Evolutionary conservation across 2,329 filamentous ascomycete genomes (phyloP), one percentile per base, ranked within the genome.

Genomic region (Cyphellophora europaea): DNA sequence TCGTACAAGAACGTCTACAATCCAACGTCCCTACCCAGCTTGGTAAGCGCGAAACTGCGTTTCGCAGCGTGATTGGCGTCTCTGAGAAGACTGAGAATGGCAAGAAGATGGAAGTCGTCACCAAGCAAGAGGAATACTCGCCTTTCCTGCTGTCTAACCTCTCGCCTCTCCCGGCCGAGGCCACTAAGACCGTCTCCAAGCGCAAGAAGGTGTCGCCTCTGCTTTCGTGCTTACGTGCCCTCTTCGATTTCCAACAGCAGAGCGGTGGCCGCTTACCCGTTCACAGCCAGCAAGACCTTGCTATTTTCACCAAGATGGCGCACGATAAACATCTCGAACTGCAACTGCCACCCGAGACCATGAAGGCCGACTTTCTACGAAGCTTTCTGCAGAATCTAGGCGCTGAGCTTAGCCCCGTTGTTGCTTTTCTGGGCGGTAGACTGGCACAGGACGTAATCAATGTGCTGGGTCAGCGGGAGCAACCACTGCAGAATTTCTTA

Each of bases 371-470:
- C 16, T 82, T 93, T 49, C 65, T 96, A 16, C 75, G 85, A 37
- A 79, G 71, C 51, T 98, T 98, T 61, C 58, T 96, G 27, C 82
- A 91, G 58, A 93, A 93, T 48, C 67, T 95, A 5, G 82, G 79
- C 36, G 77, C 77, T 50, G 89, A 96, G 61, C 66, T 96, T 25
- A 79, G 83, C 10, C 87, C 91, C 5, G 85, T 93, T 6, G 80
- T 84, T 0, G 88, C 91, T 2, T 85, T 94, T 39, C 67, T 98
- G 8, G 91, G 91, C 32, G 91, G 88, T 6, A 78, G 88, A 56
- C 71, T 98, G 11, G 86, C 89, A 1, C 91, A 98, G 61, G 91
- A 98, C 55, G 87, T 94, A 33, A 96, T 98, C 62, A 96, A 96
- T 52, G 88, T 95, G 19, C 72, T 96, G 5, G 86, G 88, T 32